Base-by-base conservation (phyloP, 495 filamentous ascomycete species). In the Durotheca rogersii region DNA sequence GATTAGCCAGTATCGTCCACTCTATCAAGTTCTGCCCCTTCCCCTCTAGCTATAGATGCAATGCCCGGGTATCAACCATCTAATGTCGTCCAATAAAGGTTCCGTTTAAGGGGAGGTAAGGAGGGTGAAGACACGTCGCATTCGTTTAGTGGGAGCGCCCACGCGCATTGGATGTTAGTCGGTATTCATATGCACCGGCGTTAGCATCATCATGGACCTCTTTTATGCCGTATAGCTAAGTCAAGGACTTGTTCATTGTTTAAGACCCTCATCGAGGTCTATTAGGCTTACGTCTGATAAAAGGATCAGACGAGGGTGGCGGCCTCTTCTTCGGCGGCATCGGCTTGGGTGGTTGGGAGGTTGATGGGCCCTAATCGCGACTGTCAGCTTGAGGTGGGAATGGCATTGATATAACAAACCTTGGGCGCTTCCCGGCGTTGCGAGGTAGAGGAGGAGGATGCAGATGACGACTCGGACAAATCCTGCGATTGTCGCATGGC, bases 251-350 rank as follows among this genome's bases (percentile, higher is more conserved):
- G 23, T 27, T 27, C 23, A 27, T 27, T 27, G 23, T n/a, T n/a
- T n/a, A 33, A 30, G 4, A 7, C 7, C 16, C 6, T 41, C 32
- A 62, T 14, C 30, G 50, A 32, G 62, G 62, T 44, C 36, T 54
- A 41, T 59, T 65, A 15, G 55, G 70, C 58, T 73, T 72, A 42
- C 71, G 61, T 35, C 57, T 63, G 37, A 76, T 74, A 35, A 76
- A 75, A 30, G 72, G 72, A 56, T 75, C 71, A 0, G 61, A 61
- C 14, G 64, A 19, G 29, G 55, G 30, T 4, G 56, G 49, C 33
- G 58, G 43, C 39, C 63, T 70, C 41, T 65, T 72, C 6, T 52
- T 60, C 11, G 68, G 60, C 11, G 60, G 53, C 27, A 57, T 36
- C 6, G 64, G 63, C 38, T 51, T 62, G 31, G 62, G 37, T 12